phyloP scores from a whole-genome alignment of 257 asterid genomes.

The Orobanche coerulescens region DNA sequence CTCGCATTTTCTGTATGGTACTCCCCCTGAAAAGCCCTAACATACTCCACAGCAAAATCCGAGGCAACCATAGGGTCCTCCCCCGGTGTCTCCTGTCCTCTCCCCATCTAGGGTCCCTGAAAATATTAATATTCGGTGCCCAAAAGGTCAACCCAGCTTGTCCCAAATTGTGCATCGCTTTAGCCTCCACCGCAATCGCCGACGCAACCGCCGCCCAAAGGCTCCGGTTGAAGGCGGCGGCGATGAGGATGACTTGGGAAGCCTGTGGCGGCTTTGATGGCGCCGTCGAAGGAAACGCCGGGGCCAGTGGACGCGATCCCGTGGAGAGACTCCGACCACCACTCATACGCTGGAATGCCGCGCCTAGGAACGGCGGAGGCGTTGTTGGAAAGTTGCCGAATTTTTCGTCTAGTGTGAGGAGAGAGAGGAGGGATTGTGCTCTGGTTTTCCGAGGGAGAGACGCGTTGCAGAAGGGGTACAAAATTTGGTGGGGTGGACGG shows the following conservation, averaged over 20 bases:
- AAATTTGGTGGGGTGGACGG: slow-evolving; percentile 39
- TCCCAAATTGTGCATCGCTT: slow-evolving; percentile 65
- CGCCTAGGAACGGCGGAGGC: slow-evolving; percentile 57
- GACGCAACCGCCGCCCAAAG: slow-evolving; percentile 56
- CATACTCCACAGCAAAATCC: slow-evolving; percentile 63
- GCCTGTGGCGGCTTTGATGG: slow-evolving; percentile 49
- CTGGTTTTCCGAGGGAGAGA: slow-evolving; percentile 40
- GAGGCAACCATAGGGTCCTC: slow-evolving; percentile 83
- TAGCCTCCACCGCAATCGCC: slow-evolving; percentile 67
- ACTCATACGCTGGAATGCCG: slow-evolving; percentile 66
- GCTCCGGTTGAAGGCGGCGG: slow-evolving; percentile 69
- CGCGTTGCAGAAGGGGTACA: slow-evolving; percentile 59
- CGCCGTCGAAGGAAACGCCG: slow-evolving; percentile 63
- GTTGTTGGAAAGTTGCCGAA: slow-evolving; percentile 57
- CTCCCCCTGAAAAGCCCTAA: slow-evolving; percentile 54
- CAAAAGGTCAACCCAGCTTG: slow-evolving; percentile 88
- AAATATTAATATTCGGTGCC: slow-evolving; percentile 88
- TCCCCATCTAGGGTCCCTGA: slow-evolving; percentile 95
- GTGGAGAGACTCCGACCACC: slow-evolving; percentile 99
- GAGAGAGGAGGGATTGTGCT: slow-evolving; percentile 54
- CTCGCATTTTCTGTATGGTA: not conserved
- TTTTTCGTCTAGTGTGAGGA: slow-evolving; percentile 63
- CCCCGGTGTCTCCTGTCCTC: slow-evolving; percentile 97
- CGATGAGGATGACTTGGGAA: slow-evolving; percentile 72
- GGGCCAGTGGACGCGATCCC: slow-evolving; percentile 81